Evolutionary conservation across 176 grass and related monocot species (phyloP).

Genomic region (maize (Zea mays)): Zm-B73-REFERENCE-NAM-5.0 NC_050098.1:161927501-161928000

Average conservation of each 20-base stretch:
- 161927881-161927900: conserved; percentile 9
- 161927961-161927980: neutral
- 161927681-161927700: conserved; percentile 3
- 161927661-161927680: conserved; percentile 7
- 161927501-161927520: conserved; percentile 13
- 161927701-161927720: neutral
- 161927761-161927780: conserved; percentile 16
- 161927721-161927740: conserved; percentile 2
- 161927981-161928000: neutral
- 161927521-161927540: neutral
- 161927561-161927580: neutral
- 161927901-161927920: neutral
- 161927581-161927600: conserved; percentile 5
- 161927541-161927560: neutral
- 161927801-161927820: neutral
- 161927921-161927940: conserved; percentile 14
- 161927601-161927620: conserved; percentile 10
- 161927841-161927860: conserved; percentile 1
- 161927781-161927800: neutral
- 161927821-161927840: conserved; percentile 3
- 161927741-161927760: conserved; percentile 1
- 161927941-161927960: neutral
- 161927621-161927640: conserved; percentile 1
- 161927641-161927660: conserved; percentile 13
- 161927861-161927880: neutral